Evolutionary conservation across 371 early-diverging fungal genomes (phyloP).

Genomic region (Dinochytrium kinnereticum): DNA sequence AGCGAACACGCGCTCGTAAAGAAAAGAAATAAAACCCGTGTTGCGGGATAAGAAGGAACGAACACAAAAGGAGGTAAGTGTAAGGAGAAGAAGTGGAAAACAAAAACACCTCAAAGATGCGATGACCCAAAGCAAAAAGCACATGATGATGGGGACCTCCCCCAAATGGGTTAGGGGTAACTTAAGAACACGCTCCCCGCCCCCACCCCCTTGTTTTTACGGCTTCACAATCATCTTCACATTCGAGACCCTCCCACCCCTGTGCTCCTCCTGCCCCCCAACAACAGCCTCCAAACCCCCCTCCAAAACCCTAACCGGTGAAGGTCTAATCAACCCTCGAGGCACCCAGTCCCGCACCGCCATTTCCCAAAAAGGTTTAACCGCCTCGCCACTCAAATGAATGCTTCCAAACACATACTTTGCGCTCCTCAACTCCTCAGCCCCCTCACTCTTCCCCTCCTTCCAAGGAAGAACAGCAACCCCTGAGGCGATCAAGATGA

Average conservation of each 20-base stretch:
- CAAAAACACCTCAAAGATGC: too few species aligned
- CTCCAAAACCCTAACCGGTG: constrained; percentile 1
- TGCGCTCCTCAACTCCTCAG: neutral
- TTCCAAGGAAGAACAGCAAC: neutral
- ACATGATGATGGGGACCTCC: too few species aligned
- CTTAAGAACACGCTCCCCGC: too few species aligned
- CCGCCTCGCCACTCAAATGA: constrained; percentile 17
- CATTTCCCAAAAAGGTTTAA: constrained; percentile 5
- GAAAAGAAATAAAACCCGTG: too few species aligned
- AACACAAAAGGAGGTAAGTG: too few species aligned
- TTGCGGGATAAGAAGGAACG: too few species aligned
- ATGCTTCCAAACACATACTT: neutral
- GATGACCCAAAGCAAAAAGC: too few species aligned
- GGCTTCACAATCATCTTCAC: constrained; percentile 26
- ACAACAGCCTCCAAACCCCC: constrained; percentile 21
- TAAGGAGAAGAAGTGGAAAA: too few species aligned
- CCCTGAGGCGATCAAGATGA: constrained; percentile 8
- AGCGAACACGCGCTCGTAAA: too few species aligned
- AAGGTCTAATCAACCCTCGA: constrained; percentile 18
- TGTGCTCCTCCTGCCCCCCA: constrained; percentile 21
- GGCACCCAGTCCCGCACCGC: neutral
- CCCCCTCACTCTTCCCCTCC: neutral
- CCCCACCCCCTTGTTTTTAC: too few species aligned
- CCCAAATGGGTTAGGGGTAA: too few species aligned
- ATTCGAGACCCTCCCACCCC: constrained; percentile 18